phyloP scores from a whole-genome alignment of 1,139 yeast species.

The Zygoascus meyerae region DNA sequence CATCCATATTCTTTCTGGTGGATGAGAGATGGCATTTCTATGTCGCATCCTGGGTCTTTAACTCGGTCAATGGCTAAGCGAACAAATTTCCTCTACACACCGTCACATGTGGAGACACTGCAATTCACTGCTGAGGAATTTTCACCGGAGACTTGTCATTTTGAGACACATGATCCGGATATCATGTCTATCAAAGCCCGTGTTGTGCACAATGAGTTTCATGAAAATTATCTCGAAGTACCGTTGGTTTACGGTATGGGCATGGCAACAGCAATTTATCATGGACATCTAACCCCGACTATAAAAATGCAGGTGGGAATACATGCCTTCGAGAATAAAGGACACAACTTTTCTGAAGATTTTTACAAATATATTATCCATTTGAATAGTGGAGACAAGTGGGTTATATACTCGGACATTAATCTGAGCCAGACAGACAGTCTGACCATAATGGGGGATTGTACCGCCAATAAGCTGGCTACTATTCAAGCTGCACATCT shows the following conservation, averaged over 20 bases:
- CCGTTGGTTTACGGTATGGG: slow-evolving; percentile 69
- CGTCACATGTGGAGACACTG: slow-evolving; percentile 19
- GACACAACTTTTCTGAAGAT: slow-evolving; percentile 28
- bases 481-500: slow-evolving; percentile 23
- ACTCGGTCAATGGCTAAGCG: background rate
- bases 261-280: slow-evolving; percentile 54
- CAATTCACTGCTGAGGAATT: slow-evolving; percentile 24
- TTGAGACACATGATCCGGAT: slow-evolving; percentile 5
- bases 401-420: slow-evolving; percentile 52
- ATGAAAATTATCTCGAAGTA: slow-evolving; percentile 16
- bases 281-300: slow-evolving; percentile 48
- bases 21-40: slow-evolving; percentile 29
- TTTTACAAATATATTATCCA: slow-evolving; percentile 38
- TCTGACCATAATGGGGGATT: slow-evolving; percentile 26
- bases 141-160: slow-evolving; percentile 39
- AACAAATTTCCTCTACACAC: background rate
- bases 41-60: slow-evolving; percentile 7
- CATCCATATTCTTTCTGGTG: slow-evolving; percentile 75
- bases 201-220: background rate
- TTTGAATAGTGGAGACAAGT: slow-evolving; percentile 41
- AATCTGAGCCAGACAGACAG: slow-evolving; percentile 44
- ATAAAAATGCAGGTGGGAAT: slow-evolving; percentile 47
- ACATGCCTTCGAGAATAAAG: slow-evolving; percentile 37
- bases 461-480: slow-evolving; percentile 33
- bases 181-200: slow-evolving; percentile 8